A percentile compares a stretch with the other conserved stretches of the same genome.
Conservation (phyloP, 768 basidiomycete genomes). For the Rhodotorula kratochvilovae region DNA sequence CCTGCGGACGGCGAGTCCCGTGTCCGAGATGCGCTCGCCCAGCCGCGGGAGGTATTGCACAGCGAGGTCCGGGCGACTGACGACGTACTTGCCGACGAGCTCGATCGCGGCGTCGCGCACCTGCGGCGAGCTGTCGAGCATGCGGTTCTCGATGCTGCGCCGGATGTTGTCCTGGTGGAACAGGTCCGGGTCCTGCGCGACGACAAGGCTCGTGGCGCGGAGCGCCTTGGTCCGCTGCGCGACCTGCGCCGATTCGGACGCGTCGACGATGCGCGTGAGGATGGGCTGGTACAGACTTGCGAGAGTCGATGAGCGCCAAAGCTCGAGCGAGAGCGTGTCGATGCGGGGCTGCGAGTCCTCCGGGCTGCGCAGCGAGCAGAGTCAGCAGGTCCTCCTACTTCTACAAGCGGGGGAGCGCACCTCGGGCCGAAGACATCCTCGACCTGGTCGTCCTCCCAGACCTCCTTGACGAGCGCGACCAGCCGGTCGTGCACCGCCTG, state of each 20-base stretch:
- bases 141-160: constrained; percentile 77
- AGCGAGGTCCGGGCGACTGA: constrained; percentile 80
- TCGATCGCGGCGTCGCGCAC: constrained; percentile 97
- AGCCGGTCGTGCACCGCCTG: neutral
- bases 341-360: constrained; percentile 67
- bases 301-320: constrained; percentile 70
- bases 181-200: constrained; percentile 80
- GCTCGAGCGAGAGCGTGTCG: constrained; percentile 67
- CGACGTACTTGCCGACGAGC: constrained; percentile 93
- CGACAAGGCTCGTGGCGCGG: constrained; percentile 78
- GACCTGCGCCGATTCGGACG: constrained; percentile 78
- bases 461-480: neutral
- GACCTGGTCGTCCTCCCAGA: constrained; percentile 18
- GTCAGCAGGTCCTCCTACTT: neutral
- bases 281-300: constrained; percentile 79
- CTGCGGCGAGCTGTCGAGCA: constrained; percentile 84
- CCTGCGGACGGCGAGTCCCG: constrained; percentile 87
- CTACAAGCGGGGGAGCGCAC: neutral
- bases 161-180: constrained; percentile 74
- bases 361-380: constrained; percentile 51
- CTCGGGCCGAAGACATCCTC: constrained; percentile 38
- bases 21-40: constrained; percentile 84
- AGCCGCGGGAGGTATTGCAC: constrained; percentile 83
- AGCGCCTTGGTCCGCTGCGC: constrained; percentile 93
- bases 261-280: constrained; percentile 67